Base-by-base conservation (phyloP, 352 stramenopile genomes). In the Globisporangium mamillatum region DNA sequence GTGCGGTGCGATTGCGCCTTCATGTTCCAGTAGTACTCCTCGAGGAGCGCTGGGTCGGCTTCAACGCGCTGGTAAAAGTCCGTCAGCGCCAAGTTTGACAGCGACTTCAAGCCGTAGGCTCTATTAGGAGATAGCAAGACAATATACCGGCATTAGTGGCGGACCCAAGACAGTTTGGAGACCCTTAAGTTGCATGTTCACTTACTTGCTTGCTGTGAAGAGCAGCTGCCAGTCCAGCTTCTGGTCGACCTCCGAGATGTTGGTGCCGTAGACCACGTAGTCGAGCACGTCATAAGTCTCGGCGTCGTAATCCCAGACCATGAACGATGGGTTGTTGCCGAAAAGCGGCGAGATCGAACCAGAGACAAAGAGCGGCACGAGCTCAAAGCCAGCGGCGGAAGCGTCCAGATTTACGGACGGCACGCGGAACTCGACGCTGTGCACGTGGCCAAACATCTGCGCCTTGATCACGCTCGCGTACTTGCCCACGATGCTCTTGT, bases 361-460 rank as follows among this genome's bases (percentile, higher is more conserved):
- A 16, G 75, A 74, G 20, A 96, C 78, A 54, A 96, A 92, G 22
- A 98, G 62, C 22, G 93, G 92, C 29, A 89, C 77, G 25, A 87
- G 58, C 12, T 82, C 68, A 16, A 64, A 71, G 36, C 70, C 68
- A 16, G 66, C 66, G 29, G 56, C 34, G 12, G 67, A 58, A 0
- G 44, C 61, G 38, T 73, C 59, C 24, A 66, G 34, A 29, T n/a
- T 56, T 22, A 66, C 65, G 34, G 80, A 70, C 9, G 81, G 77
- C 32, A 90, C 59, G 32, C 94, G 90, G 69, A 97, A 96, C 78
- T 98, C 94, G 69, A 97, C 79, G 20, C 82, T 92, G 76, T 98
- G 94, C 6, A 98, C 78, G 76, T 98, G 94, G 6, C 91, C 94
- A 80, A 97, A 98, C 48, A 98, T 72, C 72, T 95, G 88, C 1